Evolutionary conservation across 352 stramenopile genomes (phyloP).

Genomic region (Phytophthora pinifolia): DNA sequence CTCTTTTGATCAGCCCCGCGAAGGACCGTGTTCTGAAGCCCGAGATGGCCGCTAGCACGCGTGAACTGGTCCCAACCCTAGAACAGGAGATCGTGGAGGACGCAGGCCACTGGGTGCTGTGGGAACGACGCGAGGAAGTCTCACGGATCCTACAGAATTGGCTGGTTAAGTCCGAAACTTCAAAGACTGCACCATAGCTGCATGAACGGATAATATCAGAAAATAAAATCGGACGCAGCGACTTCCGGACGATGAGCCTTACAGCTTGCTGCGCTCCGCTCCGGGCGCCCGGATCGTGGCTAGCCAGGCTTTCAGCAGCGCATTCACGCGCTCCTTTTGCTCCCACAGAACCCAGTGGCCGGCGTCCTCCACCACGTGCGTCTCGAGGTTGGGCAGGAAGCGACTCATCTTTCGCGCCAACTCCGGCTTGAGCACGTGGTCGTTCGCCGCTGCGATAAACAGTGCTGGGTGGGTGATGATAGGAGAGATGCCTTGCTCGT

Average conservation of each 20-base stretch:
- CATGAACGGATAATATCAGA: neutral
- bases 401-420: slow-evolving; percentile 61
- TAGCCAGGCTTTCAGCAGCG: slow-evolving; percentile 41
- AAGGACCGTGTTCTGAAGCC: slow-evolving; percentile 56
- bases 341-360: slow-evolving; percentile 72
- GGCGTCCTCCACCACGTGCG: slow-evolving; percentile 49
- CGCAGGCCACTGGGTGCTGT: slow-evolving; percentile 64
- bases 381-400: slow-evolving; percentile 51
- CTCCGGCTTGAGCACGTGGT: slow-evolving; percentile 54
- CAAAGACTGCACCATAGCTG: neutral
- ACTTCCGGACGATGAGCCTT: neutral
- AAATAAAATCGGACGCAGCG: too few species aligned
- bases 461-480: slow-evolving; percentile 51
- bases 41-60: slow-evolving; percentile 55
- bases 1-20: slow-evolving; percentile 60
- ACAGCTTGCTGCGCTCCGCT: slow-evolving; percentile 29
- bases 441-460: slow-evolving; percentile 61
- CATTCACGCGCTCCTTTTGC: slow-evolving; percentile 45
- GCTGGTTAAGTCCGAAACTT: slow-evolving; percentile 18
- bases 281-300: slow-evolving; percentile 22
- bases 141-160: slow-evolving; percentile 40
- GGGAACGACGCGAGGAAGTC: slow-evolving; percentile 50
- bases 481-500: slow-evolving; percentile 32
- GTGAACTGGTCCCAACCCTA: slow-evolving; percentile 45
- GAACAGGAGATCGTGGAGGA: slow-evolving; percentile 46